A percentile compares a stretch with the other conserved stretches of the same genome.
phyloP scores from a whole-genome alignment of 169 alveolate genomes.

The Plasmodium inui region DNA sequence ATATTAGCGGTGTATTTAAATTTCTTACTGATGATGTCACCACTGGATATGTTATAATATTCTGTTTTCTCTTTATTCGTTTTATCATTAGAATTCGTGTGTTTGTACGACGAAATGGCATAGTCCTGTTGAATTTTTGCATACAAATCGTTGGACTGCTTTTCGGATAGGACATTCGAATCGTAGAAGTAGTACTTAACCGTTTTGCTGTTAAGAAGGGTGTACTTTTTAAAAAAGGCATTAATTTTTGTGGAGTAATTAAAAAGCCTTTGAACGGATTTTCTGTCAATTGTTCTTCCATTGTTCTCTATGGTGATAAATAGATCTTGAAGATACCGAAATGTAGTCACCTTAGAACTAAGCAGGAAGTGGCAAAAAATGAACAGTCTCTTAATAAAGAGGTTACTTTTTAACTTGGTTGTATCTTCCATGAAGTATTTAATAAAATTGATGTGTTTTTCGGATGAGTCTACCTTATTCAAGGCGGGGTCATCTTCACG shows the following conservation, averaged over 20 bases:
- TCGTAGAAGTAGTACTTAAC: conserved; percentile 63
- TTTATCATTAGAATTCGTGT: conserved; percentile 10
- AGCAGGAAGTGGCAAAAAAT: conserved; percentile 61
- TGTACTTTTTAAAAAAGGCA: conserved; percentile 41
- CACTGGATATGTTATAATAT: conserved; percentile 20
- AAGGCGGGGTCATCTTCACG: not conserved
- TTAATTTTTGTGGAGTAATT: conserved; percentile 60
- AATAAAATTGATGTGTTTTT: conserved; percentile 33
- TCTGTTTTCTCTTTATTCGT: conserved; percentile 7
- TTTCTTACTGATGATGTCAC: not conserved
- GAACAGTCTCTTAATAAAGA: conserved; percentile 61
- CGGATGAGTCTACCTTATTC: conserved; percentile 9
- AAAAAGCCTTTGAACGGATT: conserved; percentile 64
- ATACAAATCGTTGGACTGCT: conserved; percentile 54
- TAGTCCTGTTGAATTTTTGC: conserved; percentile 42
- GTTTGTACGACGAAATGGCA: conserved; percentile 23
- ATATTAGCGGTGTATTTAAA: not conserved
- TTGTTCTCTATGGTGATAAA: conserved; percentile 34
- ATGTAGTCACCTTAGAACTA: conserved; percentile 59
- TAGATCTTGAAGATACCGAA: conserved; percentile 65
- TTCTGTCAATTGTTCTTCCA: conserved; percentile 55
- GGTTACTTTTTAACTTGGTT: conserved; percentile 65
- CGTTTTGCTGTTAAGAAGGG: conserved; percentile 29
- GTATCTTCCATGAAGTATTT: conserved; percentile 74
- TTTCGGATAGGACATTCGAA: conserved; percentile 42